Conservation (phyloP, 768 basidiomycete species). For the Lactarius quietus region DNA sequence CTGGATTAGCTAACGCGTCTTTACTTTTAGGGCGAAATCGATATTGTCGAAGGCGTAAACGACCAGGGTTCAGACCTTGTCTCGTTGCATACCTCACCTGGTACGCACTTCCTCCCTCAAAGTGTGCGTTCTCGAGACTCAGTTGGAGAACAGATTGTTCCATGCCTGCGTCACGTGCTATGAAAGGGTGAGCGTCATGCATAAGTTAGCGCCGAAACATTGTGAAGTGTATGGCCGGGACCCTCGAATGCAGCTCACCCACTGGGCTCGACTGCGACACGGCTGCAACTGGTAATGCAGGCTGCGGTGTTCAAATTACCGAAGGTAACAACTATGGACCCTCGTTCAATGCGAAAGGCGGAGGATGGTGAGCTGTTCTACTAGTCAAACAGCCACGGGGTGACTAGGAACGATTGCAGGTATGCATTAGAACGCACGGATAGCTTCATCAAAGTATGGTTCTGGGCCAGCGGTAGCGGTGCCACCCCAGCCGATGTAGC, state of each 20-base stretch:
- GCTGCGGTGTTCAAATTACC: conserved; percentile 48
- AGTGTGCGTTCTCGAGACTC: neutral
- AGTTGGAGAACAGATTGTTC: conserved; percentile 42
- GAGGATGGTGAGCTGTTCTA: conserved; percentile 48
- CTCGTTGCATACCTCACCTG: conserved; percentile 53
- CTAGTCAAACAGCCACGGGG: neutral
- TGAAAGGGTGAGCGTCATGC: conserved; percentile 42
- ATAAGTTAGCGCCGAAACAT: neutral
- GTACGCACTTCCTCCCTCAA: conserved; percentile 8
- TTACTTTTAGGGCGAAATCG: conserved; percentile 45
- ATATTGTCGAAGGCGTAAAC: conserved; percentile 59
- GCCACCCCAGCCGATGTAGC: conserved; percentile 18
- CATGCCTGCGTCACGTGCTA: conserved; percentile 44
- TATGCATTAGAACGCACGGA: conserved; percentile 35
- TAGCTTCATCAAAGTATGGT: conserved; percentile 35
- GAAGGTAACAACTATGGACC: conserved; percentile 51
- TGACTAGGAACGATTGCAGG: conserved; percentile 5
- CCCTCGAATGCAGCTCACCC: conserved; percentile 27
- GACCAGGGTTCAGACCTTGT: conserved; percentile 47
- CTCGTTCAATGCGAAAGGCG: conserved; percentile 53
- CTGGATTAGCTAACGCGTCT: conserved; percentile 28
- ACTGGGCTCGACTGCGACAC: conserved; percentile 47
- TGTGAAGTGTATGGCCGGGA: neutral
- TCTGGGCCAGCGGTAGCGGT: conserved; percentile 35
- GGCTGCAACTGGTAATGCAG: conserved; percentile 46